A percentile compares a stretch with the other conserved stretches of the same genome.
Evolutionary conservation across 805 yeast species (phyloP).

Genomic region (Saturnispora zaruensis): DNA sequence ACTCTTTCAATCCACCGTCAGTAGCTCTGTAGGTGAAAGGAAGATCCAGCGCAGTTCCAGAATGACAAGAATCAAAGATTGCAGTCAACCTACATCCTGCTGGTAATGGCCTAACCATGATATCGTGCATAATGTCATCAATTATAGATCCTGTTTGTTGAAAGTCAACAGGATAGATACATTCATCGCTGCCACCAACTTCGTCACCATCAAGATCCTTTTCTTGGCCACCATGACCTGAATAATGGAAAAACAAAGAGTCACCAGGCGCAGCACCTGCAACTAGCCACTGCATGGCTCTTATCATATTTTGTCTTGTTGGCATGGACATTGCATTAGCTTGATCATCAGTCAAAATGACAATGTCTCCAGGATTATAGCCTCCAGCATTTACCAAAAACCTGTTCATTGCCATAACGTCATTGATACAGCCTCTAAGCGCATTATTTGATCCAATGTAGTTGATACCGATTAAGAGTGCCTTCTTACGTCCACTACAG

Average conservation of each 20-base stretch:
- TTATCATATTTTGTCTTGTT: conserved; percentile 56
- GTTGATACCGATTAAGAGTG: conserved; percentile 70
- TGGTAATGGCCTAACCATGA: conserved; percentile 60
- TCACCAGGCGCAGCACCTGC: conserved; percentile 67
- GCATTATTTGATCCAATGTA: conserved; percentile 56
- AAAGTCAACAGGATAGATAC: conserved; percentile 37
- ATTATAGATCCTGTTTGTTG: conserved; percentile 56
- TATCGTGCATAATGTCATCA: conserved; percentile 68
- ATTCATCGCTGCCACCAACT: conserved; percentile 30
- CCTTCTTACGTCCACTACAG: conserved; percentile 67
- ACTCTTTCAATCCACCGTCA: conserved; percentile 76
- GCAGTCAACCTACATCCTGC: conserved; percentile 74
- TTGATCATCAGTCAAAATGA: conserved; percentile 51
- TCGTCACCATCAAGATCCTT: conserved; percentile 41
- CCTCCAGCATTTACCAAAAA: conserved; percentile 34
- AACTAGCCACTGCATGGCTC: conserved; percentile 80
- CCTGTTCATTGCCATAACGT: conserved; percentile 45
- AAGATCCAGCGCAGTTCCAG: conserved; percentile 73
- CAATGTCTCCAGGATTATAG: conserved; percentile 47
- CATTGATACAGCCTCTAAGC: conserved; percentile 75
- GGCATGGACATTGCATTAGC: conserved; percentile 43
- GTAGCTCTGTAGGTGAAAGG: conserved; percentile 71
- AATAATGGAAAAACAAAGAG: conserved; percentile 71
- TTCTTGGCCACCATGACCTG: conserved; percentile 81
- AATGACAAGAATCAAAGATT: conserved; percentile 77